Evolutionary conservation across 768 basidiomycete species (phyloP), one percentile per base, ranked within the genome.

Genomic region (Rhodocollybia butyracea): DNA sequence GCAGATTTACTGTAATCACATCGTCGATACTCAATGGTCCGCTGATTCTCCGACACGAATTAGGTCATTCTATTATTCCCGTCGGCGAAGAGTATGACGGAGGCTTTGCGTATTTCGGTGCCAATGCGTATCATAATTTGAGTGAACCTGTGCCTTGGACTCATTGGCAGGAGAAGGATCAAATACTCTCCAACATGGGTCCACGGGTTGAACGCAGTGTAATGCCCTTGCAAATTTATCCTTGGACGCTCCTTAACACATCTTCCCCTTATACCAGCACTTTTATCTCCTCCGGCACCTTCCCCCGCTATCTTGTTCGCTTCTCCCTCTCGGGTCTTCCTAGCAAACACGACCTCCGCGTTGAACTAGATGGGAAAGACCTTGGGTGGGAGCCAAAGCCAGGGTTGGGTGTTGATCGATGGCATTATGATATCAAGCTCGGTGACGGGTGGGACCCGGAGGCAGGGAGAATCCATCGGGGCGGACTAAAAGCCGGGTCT

Each of bases 51-150:
- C 80, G 88, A 5, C 89, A 90, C 62, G 89, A 91, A 67, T 80
- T 91, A 1, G 89, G 89, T 0, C 89, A 92, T 68, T 89, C 87
- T 22, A 81, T 91, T 46, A 88, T 91, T 60, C 72, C 81, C 6
- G 84, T 89, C 19, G 90, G 90, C 3, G 90, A 91, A 69, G 89
- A 91, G 70, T 91, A 92, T 63, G 90, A 91, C 59, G 89, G 89
- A 12, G 89, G 88, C 3, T 82, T 68, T 57, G 84, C 75, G 3
- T 92, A 91, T 66, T 88, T 78, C 61, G 89, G 89, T 15, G 75
- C 77, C 32, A 89, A 92, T 62, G 79, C 86, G 3, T 75, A 76
- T 26, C 70, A 78, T 42, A 66, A 82, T 58, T 61, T 70, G 30
- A 66, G 68, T 10, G 52, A 71, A 26, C 67, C 74, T 30, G 63